Conservation (phyloP, 768 basidiomycete genomes). For the Leccinum fibrillosum region DNA sequence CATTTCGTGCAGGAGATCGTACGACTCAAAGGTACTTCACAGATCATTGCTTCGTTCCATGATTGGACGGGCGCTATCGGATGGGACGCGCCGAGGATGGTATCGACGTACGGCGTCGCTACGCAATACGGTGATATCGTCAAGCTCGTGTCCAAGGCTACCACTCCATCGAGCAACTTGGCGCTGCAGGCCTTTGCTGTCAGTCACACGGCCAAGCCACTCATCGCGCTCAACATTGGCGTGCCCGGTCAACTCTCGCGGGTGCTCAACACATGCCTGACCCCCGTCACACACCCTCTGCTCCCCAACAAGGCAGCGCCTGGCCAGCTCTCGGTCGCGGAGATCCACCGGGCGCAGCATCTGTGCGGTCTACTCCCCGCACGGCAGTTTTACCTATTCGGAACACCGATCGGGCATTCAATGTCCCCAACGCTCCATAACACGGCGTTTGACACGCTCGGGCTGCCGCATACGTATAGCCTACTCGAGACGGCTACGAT, state of each 20-base stretch:
- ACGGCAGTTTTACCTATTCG: slow-evolving; percentile 81
- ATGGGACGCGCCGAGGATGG: slow-evolving; percentile 70
- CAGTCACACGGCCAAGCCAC: slow-evolving; percentile 62
- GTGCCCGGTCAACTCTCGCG: slow-evolving; percentile 85
- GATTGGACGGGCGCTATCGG: slow-evolving; percentile 85
- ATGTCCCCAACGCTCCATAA: slow-evolving; percentile 95
- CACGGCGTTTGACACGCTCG: slow-evolving; percentile 75
- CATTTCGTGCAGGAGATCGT: slow-evolving; percentile 57
- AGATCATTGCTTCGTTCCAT: slow-evolving; percentile 92
- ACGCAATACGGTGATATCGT: slow-evolving; percentile 77
- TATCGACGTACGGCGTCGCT: slow-evolving; percentile 68
- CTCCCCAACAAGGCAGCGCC: slow-evolving; percentile 89
- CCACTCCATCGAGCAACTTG: slow-evolving; percentile 72
- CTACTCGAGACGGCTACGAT: slow-evolving; percentile 73
- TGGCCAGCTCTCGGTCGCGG: slow-evolving; percentile 84
- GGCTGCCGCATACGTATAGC: slow-evolving; percentile 79
- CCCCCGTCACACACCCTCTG: slow-evolving; percentile 85
- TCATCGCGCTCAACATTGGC: slow-evolving; percentile 96
- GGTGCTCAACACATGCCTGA: slow-evolving; percentile 80
- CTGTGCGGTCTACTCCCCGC: slow-evolving; percentile 77
- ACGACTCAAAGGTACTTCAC: slow-evolving; percentile 62
- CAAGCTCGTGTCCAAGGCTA: slow-evolving; percentile 90
- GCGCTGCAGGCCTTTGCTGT: slow-evolving; percentile 69
- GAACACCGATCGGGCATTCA: slow-evolving; percentile 82
- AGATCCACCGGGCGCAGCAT: slow-evolving; percentile 80